A percentile compares a stretch with the other conserved stretches of the same genome.
Evolutionary conservation across 208 protist species (phyloP).

Genomic region (Polymyxa betae): DNA sequence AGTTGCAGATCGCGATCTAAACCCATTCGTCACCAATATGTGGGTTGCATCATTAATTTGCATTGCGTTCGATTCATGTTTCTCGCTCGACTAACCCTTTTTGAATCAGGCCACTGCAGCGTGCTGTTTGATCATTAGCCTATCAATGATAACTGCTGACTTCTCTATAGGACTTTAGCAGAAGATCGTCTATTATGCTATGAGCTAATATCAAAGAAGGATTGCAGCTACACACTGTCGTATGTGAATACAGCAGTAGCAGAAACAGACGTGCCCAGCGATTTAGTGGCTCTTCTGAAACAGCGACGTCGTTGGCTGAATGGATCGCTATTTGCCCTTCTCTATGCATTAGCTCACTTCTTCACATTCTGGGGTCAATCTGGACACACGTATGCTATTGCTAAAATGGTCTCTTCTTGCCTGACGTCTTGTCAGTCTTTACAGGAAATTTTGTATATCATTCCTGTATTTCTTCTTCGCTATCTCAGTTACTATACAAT

Average conservation of each 20-base stretch:
- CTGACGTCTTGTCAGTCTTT: not conserved
- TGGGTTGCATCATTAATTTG: not conserved
- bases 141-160: no score
- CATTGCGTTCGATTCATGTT: not conserved
- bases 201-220: slow-evolving; percentile 37
- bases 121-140: no score
- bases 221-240: slow-evolving; percentile 40
- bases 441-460: slow-evolving; percentile 11
- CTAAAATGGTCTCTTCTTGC: not conserved
- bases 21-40: slow-evolving; percentile 42
- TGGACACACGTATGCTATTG: not conserved
- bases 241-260: slow-evolving; percentile 18
- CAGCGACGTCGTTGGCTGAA: slow-evolving; percentile 51
- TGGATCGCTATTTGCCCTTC: slow-evolving; percentile 41
- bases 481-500: slow-evolving; percentile 14
- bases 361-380: slow-evolving; percentile 39
- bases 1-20: slow-evolving; percentile 29
- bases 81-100: no score
- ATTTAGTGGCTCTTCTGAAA: not conserved
- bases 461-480: slow-evolving; percentile 29
- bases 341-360: slow-evolving; percentile 49
- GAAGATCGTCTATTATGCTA: slow-evolving; percentile 54
- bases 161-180: slow-evolving; percentile 9
- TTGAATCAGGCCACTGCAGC: no score
- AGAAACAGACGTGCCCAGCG: slow-evolving; percentile 53